A percentile compares a stretch with the other conserved stretches of the same genome.
phyloP scores from a whole-genome alignment of 2,329 filamentous ascomycete species.

The Metarhizium brunneum region DNA sequence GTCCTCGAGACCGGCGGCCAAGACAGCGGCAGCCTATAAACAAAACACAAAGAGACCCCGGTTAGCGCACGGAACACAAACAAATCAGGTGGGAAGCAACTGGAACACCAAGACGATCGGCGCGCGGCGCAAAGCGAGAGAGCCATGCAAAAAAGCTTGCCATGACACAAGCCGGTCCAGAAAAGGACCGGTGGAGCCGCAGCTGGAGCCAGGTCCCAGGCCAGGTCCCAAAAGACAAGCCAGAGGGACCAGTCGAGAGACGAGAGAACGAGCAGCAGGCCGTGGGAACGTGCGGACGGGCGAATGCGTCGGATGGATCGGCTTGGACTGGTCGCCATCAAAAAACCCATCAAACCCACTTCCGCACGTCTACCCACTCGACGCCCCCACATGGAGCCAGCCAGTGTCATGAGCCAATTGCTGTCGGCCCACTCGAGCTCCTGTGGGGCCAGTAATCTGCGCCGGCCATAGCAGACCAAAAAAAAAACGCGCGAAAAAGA shows the following conservation, averaged over 20 bases:
- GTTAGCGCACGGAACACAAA: conserved; percentile 15
- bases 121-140: neutral
- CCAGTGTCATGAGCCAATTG: conserved; percentile 18
- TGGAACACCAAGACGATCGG: neutral
- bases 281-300: conserved; percentile 1
- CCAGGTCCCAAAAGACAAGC: neutral
- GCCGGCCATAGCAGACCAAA: conserved; percentile 10
- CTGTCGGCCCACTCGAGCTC: conserved; percentile 18
- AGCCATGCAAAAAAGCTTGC: neutral
- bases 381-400: conserved; percentile 13
- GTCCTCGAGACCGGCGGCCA: conserved; percentile 75
- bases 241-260: neutral
- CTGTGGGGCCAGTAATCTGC: conserved; percentile 25
- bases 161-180: neutral
- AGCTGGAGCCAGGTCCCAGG: neutral
- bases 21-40: conserved; percentile 57
- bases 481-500: conserved; percentile 15
- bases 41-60: conserved; percentile 1
- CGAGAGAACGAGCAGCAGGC: neutral
- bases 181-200: neutral
- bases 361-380: neutral
- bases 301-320: conserved; percentile 15
- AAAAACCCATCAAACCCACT: neutral
- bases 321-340: conserved; percentile 1
- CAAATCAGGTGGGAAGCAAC: neutral